Evolutionary conservation across 2,329 filamentous ascomycete species (phyloP), one percentile per base, ranked within the genome.

Genomic region (Metarhizium brunneum): DNA sequence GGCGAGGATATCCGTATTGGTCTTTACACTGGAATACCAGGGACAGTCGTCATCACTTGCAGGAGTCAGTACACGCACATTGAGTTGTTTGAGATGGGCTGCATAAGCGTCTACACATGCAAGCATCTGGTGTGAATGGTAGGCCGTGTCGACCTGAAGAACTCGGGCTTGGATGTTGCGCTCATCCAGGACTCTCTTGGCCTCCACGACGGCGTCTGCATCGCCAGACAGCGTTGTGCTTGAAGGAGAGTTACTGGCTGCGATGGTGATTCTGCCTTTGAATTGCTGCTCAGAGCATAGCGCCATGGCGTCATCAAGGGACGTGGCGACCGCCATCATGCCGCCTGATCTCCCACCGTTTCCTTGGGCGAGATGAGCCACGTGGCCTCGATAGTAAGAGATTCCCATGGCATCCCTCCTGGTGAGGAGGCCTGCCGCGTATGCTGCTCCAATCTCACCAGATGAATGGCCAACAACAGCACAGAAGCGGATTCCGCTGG

Each of bases 381-480:
- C 36, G 3, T 47, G 14, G 7, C 56, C 56, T 6, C 56, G 52
- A 18, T 30, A 54, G 29, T 58, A 58, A 5, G 56, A 54, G n/a
- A 56, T 48, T 5, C 47, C 38, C 14, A 58, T 55, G 4, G 56
- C 53, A 50, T 57, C 53, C 13, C 25, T 11, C 3, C 42, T 35
- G 1, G 45, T n/a, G 11, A 57, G 5, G 6, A 57, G 25, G 3
- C 14, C 71, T 0, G 67, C 65, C 1, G 70, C 68, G 54, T 73
- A 75, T 0, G 72, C 72, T 1, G 71, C 73, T 0, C 67, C 71
- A 43, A 75, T 72, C 58, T 75, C 73, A 1, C 73, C 73, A 2
- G 64, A 67, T 0, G 70, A 73, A 56, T 76, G 73, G 3, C 73
- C 73, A 6, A 72, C 66, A 3, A 71, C 68, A 2, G 63, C 66